Evolutionary conservation across 2,329 filamentous ascomycete species (phyloP).

Genomic region (Gyromitra esculenta): DNA sequence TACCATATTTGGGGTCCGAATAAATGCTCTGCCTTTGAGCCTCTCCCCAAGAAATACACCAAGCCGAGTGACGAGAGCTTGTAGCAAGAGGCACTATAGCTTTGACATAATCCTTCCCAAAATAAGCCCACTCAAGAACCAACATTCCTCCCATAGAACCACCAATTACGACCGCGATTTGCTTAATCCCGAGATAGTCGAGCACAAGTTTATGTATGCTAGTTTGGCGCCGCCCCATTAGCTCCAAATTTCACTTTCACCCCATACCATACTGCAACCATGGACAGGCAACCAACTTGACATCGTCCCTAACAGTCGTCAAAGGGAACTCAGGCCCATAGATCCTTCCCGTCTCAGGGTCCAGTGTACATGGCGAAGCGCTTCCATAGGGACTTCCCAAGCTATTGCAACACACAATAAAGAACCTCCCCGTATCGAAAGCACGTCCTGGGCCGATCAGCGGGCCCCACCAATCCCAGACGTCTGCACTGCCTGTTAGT

Average conservation of each 20-base stretch:
- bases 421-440: slow-evolving; percentile 84
- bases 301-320: slow-evolving; percentile 94
- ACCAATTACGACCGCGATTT: slow-evolving; percentile 80
- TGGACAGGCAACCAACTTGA: slow-evolving; percentile 72
- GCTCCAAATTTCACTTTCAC: slow-evolving; percentile 48
- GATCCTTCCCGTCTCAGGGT: slow-evolving; percentile 80
- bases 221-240: slow-evolving; percentile 12
- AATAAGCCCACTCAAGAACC: slow-evolving; percentile 90
- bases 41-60: slow-evolving; percentile 91
- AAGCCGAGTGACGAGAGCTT: slow-evolving; percentile 83
- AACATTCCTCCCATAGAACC: slow-evolving; percentile 91
- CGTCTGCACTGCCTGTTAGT: slow-evolving; percentile 84
- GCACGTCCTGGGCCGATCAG: slow-evolving; percentile 79
- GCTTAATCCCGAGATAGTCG: slow-evolving; percentile 80
- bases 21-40: slow-evolving; percentile 94
- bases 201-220: slow-evolving; percentile 82
- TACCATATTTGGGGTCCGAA: slow-evolving; percentile 88
- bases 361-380: slow-evolving; percentile 80
- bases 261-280: slow-evolving; percentile 37
- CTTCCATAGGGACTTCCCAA: slow-evolving; percentile 85
- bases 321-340: slow-evolving; percentile 97
- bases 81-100: slow-evolving; percentile 85
- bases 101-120: slow-evolving; percentile 84
- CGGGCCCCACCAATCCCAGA: slow-evolving; percentile 88
- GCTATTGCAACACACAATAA: slow-evolving; percentile 86